Base-by-base conservation (phyloP, 371 early-diverging fungal genomes). In the Parasitella parasitica region DNA sequence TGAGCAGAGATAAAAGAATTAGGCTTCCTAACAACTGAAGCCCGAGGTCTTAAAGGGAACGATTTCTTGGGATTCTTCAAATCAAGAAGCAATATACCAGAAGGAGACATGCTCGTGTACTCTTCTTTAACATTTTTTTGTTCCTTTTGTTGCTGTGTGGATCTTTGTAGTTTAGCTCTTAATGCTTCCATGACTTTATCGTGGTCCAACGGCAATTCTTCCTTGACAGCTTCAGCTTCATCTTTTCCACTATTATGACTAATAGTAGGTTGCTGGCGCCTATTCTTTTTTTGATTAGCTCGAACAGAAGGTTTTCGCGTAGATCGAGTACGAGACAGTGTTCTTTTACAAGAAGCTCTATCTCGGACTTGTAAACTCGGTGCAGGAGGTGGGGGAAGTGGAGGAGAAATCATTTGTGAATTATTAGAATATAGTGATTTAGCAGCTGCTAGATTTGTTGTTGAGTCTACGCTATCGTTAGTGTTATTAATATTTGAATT, bases 1-100 rank as follows among this genome's bases (percentile, higher is more conserved):
- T 73, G 73, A 46, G 73, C 78, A 38, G 76, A 73, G 18, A 72
- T 63, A 67, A 78, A 78, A 1, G 78, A 75, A 27, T 69, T 67
- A 7, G 75, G 73, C 16, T 71, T 68, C 57, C 70, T 71, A 8
- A 70, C 67, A 15, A 73, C 70, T 27, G 78, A 71, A 9, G 75
- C 73, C 36, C 71, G 69, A 11, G 66, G 51, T 22, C 58, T 27
- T 8, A 64, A 49, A 34, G 77, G 72, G 43, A 75, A 75, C 4
- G 64, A 52, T 37, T 69, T 70, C 18, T 71, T 68, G 22, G 76
- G 76, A 27, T 78, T 73, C 36, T 78, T 78, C 11, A 78, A 55
- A 52, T 78, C 78, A 12, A 78, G 62, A 12, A 78, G 58, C n/a
- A 78, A 52, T 6, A 78, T 71, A 28, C 78, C 78, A 4, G 73